Percentiles rank a stretch among this genome's conserved stretches.
Conservation (phyloP, 2,329 filamentous ascomycete genomes). For the Alternaria dauci region DNA sequence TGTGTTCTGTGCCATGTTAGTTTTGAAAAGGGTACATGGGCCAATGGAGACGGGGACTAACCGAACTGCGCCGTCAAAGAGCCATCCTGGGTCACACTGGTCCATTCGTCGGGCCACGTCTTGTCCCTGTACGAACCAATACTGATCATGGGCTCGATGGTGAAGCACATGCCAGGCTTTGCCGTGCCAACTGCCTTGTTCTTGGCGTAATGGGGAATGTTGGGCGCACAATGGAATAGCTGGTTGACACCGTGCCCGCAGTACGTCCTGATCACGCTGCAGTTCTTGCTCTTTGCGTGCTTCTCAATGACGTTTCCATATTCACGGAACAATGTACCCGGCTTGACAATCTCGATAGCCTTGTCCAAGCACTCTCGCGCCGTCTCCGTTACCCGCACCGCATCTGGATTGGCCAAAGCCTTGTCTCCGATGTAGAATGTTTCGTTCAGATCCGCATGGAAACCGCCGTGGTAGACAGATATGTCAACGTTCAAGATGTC, state of each 20-base stretch:
- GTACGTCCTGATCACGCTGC: conserved; percentile 93
- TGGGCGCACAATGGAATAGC: conserved; percentile 91
- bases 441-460: conserved; percentile 96
- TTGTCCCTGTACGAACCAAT: conserved; percentile 89
- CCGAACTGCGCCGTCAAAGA: conserved; percentile 91
- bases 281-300: conserved; percentile 83
- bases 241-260: conserved; percentile 96
- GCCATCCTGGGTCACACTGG: conserved; percentile 90
- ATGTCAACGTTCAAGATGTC: conserved; percentile 98
- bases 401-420: conserved; percentile 81
- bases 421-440: conserved; percentile 97
- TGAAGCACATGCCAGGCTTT: conserved; percentile 98
- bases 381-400: conserved; percentile 89
- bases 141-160: conserved; percentile 98
- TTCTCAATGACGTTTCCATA: conserved; percentile 97
- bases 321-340: conserved; percentile 89
- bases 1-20: conserved; percentile 70
- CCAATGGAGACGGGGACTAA: conserved; percentile 53
- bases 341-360: conserved; percentile 90
- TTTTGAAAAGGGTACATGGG: not conserved
- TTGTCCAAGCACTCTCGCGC: conserved; percentile 89
- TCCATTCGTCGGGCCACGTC: conserved; percentile 99
- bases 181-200: conserved; percentile 96
- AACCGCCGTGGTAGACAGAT: conserved; percentile 91
- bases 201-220: conserved; percentile 96